Evolutionary conservation across 345 rosid species (phyloP).

Genomic region (Lepidium sativum): DNA sequence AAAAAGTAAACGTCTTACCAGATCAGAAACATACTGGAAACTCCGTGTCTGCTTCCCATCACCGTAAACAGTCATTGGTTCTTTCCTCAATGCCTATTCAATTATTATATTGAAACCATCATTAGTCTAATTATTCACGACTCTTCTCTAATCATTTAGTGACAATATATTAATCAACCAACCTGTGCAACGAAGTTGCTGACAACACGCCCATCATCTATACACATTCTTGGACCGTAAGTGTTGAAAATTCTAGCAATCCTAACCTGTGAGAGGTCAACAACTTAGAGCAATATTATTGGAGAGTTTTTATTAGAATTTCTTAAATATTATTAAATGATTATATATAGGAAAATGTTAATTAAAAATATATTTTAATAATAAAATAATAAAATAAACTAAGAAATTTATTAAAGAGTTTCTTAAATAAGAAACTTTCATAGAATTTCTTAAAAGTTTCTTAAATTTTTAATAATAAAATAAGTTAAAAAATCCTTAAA

Average conservation of each 20-base stretch:
- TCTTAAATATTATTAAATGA: too few species aligned
- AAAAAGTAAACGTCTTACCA: slow-evolving; percentile 33
- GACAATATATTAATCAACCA: not conserved
- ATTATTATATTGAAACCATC: not conserved
- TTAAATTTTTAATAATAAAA: too few species aligned
- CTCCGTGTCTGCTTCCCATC: slow-evolving; percentile 92
- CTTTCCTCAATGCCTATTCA: slow-evolving; percentile 62
- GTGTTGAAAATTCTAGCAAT: slow-evolving; percentile 86
- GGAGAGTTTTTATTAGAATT: too few species aligned
- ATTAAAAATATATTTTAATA: too few species aligned
- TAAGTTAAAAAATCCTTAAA: too few species aligned
- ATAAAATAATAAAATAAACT: too few species aligned
- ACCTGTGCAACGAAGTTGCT: slow-evolving; percentile 90
- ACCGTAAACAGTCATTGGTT: slow-evolving; percentile 84
- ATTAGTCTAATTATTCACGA: slow-evolving; percentile 15
- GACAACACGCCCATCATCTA: slow-evolving; percentile 85
- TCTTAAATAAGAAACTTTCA: too few species aligned
- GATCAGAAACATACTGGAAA: slow-evolving; percentile 80
- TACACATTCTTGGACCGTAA: slow-evolving; percentile 83
- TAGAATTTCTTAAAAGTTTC: too few species aligned
- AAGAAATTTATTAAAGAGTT: too few species aligned
- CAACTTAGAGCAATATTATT: too few species aligned
- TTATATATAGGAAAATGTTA: too few species aligned
- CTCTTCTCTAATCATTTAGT: not conserved
- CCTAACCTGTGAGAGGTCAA: slow-evolving; percentile 39